A percentile compares a stretch with the other conserved stretches of the same genome.
Conservation (phyloP, 2,329 filamentous ascomycete species). For the Chalaropsis ovoidea region DNA sequence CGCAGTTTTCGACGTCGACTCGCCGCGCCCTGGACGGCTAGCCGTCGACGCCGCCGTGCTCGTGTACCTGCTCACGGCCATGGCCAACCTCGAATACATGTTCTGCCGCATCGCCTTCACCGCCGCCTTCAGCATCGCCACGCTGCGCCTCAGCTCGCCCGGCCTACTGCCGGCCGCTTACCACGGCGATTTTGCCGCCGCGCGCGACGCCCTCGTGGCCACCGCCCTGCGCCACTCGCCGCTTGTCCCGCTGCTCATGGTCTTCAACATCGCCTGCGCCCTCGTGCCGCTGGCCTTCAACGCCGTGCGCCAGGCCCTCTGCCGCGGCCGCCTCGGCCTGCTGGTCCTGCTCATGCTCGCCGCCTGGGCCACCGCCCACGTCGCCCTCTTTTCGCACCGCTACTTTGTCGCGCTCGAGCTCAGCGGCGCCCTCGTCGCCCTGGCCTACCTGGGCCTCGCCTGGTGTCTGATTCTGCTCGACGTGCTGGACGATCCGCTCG, state of each 20-base stretch:
- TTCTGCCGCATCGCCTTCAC: constrained; percentile 22
- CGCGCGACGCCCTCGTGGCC: constrained; percentile 19
- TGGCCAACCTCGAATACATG: constrained; percentile 24
- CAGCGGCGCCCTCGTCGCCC: constrained; percentile 31
- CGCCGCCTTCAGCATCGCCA: constrained; percentile 21
- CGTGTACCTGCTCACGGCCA: constrained; percentile 23
- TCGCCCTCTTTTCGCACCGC: constrained; percentile 30
- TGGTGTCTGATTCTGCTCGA: constrained; percentile 26
- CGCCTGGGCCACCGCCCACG: constrained; percentile 27
- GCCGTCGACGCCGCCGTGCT: constrained; percentile 23
- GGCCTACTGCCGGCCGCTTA: constrained; percentile 19
- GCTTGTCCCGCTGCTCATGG: constrained; percentile 25
- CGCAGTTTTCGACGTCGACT: constrained; percentile 24
- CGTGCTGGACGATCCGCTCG: constrained; percentile 23
- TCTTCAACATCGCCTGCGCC: constrained; percentile 27
- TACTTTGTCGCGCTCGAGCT: constrained; percentile 36
- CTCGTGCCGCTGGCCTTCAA: constrained; percentile 24
- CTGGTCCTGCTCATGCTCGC: constrained; percentile 24
- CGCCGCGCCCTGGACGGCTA: constrained; percentile 20
- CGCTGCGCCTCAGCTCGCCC: constrained; percentile 21
- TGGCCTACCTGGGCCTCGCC: constrained; percentile 29
- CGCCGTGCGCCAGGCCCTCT: constrained; percentile 10
- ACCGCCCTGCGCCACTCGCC: constrained; percentile 24
- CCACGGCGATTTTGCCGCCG: constrained; percentile 19
- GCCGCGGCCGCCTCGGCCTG: constrained; percentile 20